Conservation (phyloP, 1,284 basidiomycete genomes). For the Coriolopsis trogii region DNA sequence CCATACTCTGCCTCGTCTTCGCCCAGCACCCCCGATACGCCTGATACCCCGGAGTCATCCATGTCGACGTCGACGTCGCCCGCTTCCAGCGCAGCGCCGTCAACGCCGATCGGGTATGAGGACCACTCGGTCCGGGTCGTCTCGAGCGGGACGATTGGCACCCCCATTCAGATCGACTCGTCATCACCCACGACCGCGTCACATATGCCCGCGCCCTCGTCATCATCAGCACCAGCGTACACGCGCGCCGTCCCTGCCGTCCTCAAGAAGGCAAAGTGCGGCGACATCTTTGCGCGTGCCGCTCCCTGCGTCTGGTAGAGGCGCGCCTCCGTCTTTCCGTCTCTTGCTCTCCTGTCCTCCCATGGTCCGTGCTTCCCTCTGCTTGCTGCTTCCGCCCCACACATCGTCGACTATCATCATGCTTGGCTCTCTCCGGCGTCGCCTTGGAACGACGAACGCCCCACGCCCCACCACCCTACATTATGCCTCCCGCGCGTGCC, state of each 20-base stretch:
- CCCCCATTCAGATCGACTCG: conserved; percentile 32
- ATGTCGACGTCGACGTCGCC: conserved; percentile 54
- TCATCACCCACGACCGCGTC: conserved; percentile 17
- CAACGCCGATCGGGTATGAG: conserved; percentile 52
- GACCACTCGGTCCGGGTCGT: conserved; percentile 50
- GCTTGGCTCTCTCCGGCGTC: too few relatives aligned
- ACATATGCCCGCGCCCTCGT: conserved; percentile 31
- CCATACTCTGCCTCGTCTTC: conserved; percentile 13
- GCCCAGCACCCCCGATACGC: conserved; percentile 36
- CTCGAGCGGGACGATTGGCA: conserved; percentile 42
- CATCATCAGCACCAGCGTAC: conserved; percentile 22
- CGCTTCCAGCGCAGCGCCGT: conserved; percentile 56
- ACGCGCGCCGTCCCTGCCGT: conserved; percentile 13
- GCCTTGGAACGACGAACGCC: background rate
- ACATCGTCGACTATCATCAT: background rate
- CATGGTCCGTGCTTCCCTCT: too few relatives aligned
- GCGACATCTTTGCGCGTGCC: conserved; percentile 49
- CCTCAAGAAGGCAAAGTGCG: conserved; percentile 38
- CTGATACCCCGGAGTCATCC: conserved; percentile 50
- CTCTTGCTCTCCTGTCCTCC: background rate
- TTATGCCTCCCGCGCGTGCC: background rate
- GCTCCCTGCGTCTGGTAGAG: conserved; percentile 50
- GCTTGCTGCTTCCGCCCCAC: background rate
- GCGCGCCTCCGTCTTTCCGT: background rate
- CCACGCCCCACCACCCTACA: background rate